Evolutionary conservation across 73 alveolate species (phyloP).

Genomic region (Symbiodinium pilosum): DNA sequence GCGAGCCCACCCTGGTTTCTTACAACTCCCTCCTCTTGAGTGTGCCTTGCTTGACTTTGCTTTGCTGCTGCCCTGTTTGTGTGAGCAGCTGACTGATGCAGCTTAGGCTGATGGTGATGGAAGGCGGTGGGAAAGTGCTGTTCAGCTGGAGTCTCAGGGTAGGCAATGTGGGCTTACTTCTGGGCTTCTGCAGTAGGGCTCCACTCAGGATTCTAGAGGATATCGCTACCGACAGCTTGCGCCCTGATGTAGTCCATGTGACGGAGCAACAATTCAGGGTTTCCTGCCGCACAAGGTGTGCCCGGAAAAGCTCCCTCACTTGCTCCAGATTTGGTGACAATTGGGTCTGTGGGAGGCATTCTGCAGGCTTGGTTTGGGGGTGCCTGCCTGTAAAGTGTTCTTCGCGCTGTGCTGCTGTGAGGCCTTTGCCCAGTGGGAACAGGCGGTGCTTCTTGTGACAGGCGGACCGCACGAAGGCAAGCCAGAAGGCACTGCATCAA

Average conservation of each 20-base stretch:
- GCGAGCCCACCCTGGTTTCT: constrained; percentile 33
- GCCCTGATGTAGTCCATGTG: not conserved
- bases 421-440: constrained; percentile 65
- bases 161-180: no score
- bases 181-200: not conserved
- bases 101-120: not conserved
- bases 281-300: not conserved
- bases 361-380: not conserved
- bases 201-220: not conserved
- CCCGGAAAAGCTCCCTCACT: not conserved
- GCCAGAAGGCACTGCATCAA: not conserved
- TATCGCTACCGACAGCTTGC: not conserved
- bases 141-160: not conserved
- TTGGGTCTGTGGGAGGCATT: constrained; percentile 15
- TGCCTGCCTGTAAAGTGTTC: not conserved
- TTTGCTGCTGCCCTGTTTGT: no score
- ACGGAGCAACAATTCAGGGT: not conserved
- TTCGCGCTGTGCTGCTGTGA: not conserved
- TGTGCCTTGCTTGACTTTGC: not conserved
- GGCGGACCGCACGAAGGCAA: not conserved
- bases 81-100: no score
- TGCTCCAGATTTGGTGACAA: not conserved
- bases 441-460: not conserved
- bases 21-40: not conserved
- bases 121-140: constrained; percentile 57